Evolutionary conservation across 306 rosid genomes (phyloP), one percentile per base, ranked within the genome.

Genomic region (Abrus pulchellus): DNA sequence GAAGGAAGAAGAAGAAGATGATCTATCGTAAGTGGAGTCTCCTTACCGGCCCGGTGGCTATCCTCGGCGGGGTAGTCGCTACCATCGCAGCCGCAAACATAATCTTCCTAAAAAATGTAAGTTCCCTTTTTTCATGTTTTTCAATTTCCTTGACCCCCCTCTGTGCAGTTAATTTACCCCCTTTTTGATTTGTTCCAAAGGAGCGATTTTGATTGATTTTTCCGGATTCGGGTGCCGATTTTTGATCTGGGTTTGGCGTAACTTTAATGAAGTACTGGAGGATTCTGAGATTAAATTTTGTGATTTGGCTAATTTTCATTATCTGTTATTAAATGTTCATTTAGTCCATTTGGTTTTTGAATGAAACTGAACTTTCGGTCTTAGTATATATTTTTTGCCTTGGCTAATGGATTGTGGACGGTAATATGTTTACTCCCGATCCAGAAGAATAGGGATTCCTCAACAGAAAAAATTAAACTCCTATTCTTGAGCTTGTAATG

Each of bases 1-100:
- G 9, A 11, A 76, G 59, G 44, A 60, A 41, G 9, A 40, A 54
- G 76, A 82, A 40, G 81, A 87, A 83, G 85, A 95, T 95, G 98
- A 93, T 93, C 74, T 61, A 93, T 92, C 80, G 96, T 83, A 95
- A 88, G 88, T 95, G 99, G 99, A 93, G 94, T 77, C 93, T 95
- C 84, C 88, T 93, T 6, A 93, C 93, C 0, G 97, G 92, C 0
- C 92, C 98, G 0, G 78, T 20, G 0, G 50, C 91, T 0, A 83
- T 91, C 14, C 4, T 89, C 33, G 98, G 89, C 54, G 99, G 94
- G 36, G 68, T 93, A 53, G 89, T 92, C 11, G 94, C 73, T 36
- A 6, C 93, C 52, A 76, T 89, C 29, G 89, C 86, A 36, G 84
- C 75, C 41, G 90, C 87, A 8, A 82, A 89, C 75, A 56, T 55